A percentile compares a stretch with the other conserved stretches of the same genome.
These are phyloP conservation scores for Annona squamosa DNA, from an alignment of 164 flowering plant species.

Conservation along the genomic window DNA sequence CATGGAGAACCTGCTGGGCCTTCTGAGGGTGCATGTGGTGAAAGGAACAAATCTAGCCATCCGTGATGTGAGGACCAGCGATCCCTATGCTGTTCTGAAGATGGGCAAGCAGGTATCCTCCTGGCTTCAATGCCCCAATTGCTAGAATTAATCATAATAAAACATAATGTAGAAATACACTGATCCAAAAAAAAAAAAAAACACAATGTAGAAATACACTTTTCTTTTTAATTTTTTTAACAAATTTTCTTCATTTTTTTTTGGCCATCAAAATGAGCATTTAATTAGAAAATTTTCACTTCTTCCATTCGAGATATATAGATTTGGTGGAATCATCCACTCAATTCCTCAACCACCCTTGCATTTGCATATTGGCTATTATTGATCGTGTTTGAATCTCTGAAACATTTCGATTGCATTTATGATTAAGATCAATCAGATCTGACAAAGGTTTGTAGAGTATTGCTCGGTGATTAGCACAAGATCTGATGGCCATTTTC, in stretches of 20 bases:
- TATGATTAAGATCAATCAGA: not conserved
- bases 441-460: not conserved
- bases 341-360: no score
- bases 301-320: no score
- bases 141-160: no score
- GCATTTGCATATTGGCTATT: no score
- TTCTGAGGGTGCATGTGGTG: slow-evolving; percentile 45
- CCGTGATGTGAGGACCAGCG: slow-evolving; percentile 52
- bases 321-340: no score
- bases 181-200: no score
- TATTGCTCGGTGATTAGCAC: not conserved
- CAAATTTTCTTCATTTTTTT: not conserved
- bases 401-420: not conserved
- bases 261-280: not conserved
- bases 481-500: not conserved
- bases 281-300: no score
- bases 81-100: slow-evolving; percentile 52
- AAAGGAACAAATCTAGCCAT: slow-evolving; percentile 54
- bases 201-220: no score
- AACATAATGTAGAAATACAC: no score
- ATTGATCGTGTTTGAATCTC: no score
- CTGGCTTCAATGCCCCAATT: no score
- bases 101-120: slow-evolving; percentile 55
- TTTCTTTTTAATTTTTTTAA: no score
- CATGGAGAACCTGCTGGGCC: slow-evolving; percentile 48